Conservation (phyloP, 2,329 filamentous ascomycete species). For the Fusarium xyrophilum region DNA sequence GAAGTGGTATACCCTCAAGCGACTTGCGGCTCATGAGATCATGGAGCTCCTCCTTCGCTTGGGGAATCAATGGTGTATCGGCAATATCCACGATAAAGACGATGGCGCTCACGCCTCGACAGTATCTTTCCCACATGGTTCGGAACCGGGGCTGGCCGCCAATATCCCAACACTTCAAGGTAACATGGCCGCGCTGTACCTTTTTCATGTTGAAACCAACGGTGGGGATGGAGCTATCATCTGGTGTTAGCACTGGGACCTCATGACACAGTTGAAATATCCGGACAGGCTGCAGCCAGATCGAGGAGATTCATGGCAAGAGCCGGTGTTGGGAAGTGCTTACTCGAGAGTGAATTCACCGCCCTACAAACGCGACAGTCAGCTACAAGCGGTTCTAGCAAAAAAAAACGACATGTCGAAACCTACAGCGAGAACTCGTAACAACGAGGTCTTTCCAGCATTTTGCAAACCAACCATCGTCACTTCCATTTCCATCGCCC, state of each 20-base stretch:
- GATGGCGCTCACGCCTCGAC: slow-evolving; percentile 95
- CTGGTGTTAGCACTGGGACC: slow-evolving; percentile 48
- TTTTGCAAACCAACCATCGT: slow-evolving; percentile 99
- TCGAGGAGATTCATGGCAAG: slow-evolving; percentile 18
- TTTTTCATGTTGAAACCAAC: slow-evolving; percentile 99
- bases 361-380: slow-evolving; percentile 64
- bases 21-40: slow-evolving; percentile 83
- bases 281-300: background rate
- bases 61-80: slow-evolving; percentile 78
- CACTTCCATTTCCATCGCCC: slow-evolving; percentile 99
- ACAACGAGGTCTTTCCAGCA: slow-evolving; percentile 93
- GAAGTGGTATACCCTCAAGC: slow-evolving; percentile 86
- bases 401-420: background rate
- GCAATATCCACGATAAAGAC: slow-evolving; percentile 98
- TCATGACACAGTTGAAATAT: slow-evolving; percentile 1
- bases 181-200: slow-evolving; percentile 97
- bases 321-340: slow-evolving; percentile 49
- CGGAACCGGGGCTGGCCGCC: slow-evolving; percentile 96
- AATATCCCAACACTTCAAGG: slow-evolving; percentile 98
- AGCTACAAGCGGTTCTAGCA: slow-evolving; percentile 36
- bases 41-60: slow-evolving; percentile 92
- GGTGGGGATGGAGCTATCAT: slow-evolving; percentile 88
- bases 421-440: slow-evolving; percentile 93
- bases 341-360: slow-evolving; percentile 99
- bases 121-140: slow-evolving; percentile 99